These are phyloP conservation scores for Asterophora lycoperdoides DNA, from an alignment of 768 basidiomycete species.

Conservation along the genomic window DNA sequence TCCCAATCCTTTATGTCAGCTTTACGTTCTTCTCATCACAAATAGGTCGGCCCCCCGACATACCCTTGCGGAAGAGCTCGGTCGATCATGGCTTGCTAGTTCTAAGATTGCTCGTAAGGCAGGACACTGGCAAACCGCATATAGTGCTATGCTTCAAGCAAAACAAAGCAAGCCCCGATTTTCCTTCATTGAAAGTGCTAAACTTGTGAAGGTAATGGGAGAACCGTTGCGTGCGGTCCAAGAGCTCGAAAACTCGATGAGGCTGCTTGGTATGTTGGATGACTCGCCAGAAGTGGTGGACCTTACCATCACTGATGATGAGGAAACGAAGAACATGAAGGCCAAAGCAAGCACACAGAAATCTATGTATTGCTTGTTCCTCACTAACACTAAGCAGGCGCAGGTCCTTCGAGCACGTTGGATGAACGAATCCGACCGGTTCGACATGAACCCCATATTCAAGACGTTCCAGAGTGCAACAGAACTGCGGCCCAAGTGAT, in stretches of 20 bases:
- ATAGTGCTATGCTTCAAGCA: constrained; percentile 92
- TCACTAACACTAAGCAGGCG: constrained; percentile 41
- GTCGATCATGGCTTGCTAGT: constrained; percentile 84
- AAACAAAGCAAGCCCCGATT: constrained; percentile 66
- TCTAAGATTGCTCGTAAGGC: constrained; percentile 97
- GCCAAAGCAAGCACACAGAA: constrained; percentile 55
- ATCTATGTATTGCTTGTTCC: not conserved
- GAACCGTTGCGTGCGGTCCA: constrained; percentile 83
- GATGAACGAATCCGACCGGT: constrained; percentile 89
- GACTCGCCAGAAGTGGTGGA: constrained; percentile 45
- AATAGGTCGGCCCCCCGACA: constrained; percentile 31
- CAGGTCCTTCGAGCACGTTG: constrained; percentile 82
- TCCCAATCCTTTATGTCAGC: constrained; percentile 1
- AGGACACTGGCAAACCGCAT: constrained; percentile 93
- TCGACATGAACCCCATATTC: constrained; percentile 59
- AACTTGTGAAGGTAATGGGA: constrained; percentile 73
- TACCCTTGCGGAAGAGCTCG: constrained; percentile 56
- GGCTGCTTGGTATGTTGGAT: constrained; percentile 42
- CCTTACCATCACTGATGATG: constrained; percentile 48
- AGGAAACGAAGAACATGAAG: constrained; percentile 48
- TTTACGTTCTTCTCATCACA: constrained; percentile 5
- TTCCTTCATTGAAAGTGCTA: constrained; percentile 87
- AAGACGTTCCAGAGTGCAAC: constrained; percentile 52
- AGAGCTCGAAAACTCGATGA: constrained; percentile 78
- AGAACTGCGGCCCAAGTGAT: constrained; percentile 46